Evolutionary conservation across 2,329 filamentous ascomycete species (phyloP), one percentile per base, ranked within the genome.

Genomic region (Ramularia endophylla): DNA sequence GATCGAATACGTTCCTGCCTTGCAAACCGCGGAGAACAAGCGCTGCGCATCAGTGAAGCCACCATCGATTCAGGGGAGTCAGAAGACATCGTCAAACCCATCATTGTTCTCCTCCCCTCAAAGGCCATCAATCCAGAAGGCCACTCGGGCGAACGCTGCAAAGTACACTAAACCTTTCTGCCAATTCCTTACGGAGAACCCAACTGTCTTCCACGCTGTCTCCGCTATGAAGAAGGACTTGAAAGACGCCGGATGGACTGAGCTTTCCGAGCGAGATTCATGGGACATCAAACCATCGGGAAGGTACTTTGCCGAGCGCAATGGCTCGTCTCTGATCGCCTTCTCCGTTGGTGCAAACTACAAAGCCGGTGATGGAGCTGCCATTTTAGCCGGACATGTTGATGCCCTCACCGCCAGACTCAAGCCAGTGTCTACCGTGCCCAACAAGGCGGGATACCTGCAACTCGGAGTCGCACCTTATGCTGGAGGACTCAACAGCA

Each of bases 391-490:
- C 3, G 89, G 89, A 6, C 92, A 97, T 65, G 84, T 97, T 48
- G 92, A 97, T 65, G 89, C 90, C 34, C 70, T 97, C 39, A 94
- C 89, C 12, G 86, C 89, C 13, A 86, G 82, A 65, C 70, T 97
- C 55, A 97, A 97, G 79, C 90, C 92, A 8, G 78, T 95, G 19
- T 87, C 87, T 58, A 85, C 79, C 58, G 81, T 95, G 57, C 80
- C 83, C n/a, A 85, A 74, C 55, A 87, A 84, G 61, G 83, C 85
- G 22, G 90, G 92, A 40, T 98, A 87, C 60, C 65, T 87, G 19
- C 87, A 97, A 69, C 76, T 97, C 5, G 90, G 87, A 17, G 87
- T 97, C 39, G 89, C 92, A 2, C 92, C 86, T 1, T 98, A 97
- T 61, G 90, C 88, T 8, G 90, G 92, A 37, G 88, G 73, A 1